phyloP scores from a whole-genome alignment of 2,329 filamentous ascomycete genomes.

The Fusarium mangiferae region DNA sequence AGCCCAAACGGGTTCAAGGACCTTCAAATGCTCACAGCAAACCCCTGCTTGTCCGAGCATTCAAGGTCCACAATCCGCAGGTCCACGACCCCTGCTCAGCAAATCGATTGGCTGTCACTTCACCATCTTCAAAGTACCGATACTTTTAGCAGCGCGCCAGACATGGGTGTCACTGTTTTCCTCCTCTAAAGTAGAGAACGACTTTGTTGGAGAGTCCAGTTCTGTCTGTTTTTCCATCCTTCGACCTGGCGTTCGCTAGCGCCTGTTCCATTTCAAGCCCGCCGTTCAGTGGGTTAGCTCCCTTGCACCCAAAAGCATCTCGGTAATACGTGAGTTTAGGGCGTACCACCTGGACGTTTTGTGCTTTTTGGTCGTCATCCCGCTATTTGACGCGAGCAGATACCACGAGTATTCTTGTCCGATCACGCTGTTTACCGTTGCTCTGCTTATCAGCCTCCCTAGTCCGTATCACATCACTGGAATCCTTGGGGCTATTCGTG shows the following conservation, averaged over 20 bases:
- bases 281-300: conserved; percentile 32
- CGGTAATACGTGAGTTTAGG: background rate
- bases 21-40: conserved; percentile 36
- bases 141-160: conserved; percentile 30
- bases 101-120: conserved; percentile 39
- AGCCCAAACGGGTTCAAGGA: conserved; percentile 39
- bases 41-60: conserved; percentile 41
- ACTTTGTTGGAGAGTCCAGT: conserved; percentile 15
- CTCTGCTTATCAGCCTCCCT: background rate
- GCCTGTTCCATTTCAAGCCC: conserved; percentile 37
- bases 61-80: conserved; percentile 39
- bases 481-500: conserved; percentile 4
- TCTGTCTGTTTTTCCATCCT: conserved; percentile 42
- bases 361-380: background rate
- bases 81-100: conserved; percentile 40
- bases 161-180: background rate
- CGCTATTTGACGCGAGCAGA: background rate
- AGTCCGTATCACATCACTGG: background rate
- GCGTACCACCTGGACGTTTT: background rate
- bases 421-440: background rate
- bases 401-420: background rate
- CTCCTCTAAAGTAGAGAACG: conserved; percentile 17
- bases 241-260: conserved; percentile 40
- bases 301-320: conserved; percentile 10
- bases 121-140: conserved; percentile 38